Conservation (phyloP, 805 yeast species). For the Lipomyces starkeyi region DNA sequence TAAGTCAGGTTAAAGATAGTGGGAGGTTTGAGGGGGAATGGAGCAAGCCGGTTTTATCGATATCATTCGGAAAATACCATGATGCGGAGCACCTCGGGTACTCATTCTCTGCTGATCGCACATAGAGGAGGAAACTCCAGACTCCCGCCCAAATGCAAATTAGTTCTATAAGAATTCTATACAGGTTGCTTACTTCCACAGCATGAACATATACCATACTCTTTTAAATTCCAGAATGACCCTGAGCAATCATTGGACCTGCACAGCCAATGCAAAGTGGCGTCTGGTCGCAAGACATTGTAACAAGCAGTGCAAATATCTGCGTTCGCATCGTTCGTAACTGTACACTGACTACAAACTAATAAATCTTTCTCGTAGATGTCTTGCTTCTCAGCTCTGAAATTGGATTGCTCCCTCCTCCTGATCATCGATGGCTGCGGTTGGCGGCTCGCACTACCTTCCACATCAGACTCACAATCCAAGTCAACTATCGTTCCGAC, state of each 20-base stretch:
- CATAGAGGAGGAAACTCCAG: no score
- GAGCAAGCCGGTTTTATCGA: no score
- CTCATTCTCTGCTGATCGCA: background rate
- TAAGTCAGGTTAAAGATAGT: no score
- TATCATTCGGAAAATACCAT: no score
- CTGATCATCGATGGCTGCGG: background rate
- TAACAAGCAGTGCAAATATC: conserved; percentile 2
- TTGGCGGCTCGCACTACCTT: background rate
- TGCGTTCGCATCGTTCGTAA: background rate
- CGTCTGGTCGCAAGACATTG: background rate
- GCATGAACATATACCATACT: background rate
- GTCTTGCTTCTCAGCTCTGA: background rate
- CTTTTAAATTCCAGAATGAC: conserved; percentile 1
- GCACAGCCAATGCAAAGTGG: conserved; percentile 1
- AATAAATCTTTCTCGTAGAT: background rate
- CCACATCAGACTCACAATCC: background rate
- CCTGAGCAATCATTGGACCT: background rate
- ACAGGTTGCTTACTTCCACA: conserved; percentile 1
- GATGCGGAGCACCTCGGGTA: background rate
- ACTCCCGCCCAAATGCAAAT: no score
- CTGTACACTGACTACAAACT: conserved; percentile 4
- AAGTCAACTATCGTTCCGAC: background rate
- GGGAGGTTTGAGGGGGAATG: no score
- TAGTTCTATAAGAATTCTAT: background rate
- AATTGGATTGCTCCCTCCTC: background rate